Evolutionary conservation across 176 grass and related monocot species (phyloP), one percentile per base, ranked within the genome.

Genomic region (Rhynchospora tenuis): DNA sequence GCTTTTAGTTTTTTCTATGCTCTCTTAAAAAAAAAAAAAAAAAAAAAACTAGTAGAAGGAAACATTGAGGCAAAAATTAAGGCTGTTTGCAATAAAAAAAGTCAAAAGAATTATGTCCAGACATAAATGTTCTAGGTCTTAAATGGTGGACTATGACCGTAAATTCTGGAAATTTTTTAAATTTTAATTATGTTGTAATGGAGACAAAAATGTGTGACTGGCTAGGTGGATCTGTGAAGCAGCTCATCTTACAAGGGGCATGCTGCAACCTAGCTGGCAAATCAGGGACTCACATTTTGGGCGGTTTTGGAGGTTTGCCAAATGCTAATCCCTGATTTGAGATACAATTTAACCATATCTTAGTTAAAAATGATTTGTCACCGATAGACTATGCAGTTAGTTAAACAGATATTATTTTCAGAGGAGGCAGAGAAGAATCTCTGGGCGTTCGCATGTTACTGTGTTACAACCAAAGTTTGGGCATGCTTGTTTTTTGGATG

Each of bases 121-220:
- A 74, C 6, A 74, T 69, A 42, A 20, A 65, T 22, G 42, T 56
- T 51, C 11, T 47, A 64, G 24, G 43, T 5, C 9, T 66, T 19
- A 50, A 65, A 51, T 67, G 60, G 33, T 44, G 19, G 80, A 82
- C 8, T 52, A 42, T 2, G 28, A 64, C 44, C 8, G 42, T 31
- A n/a, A 64, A 46, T 63, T 9, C 6, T 52, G 22, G 45, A 52
- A 48, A 23, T 27, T 48, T 9, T 80, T 48, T 7, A 8, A n/a
- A 13, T 15, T 27, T 59, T n/a, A 63, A 81, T 81, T 64, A 62
- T 81, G 15, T 47, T 45, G 59, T 63, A 58, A 62, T 81, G 43
- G 46, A 65, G 80, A 82, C 80, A 82, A 67, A 82, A 82, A 68
- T 54, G 80, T 82, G 80, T 82, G 78, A 81, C 9, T 63, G 29